Conservation (phyloP, 78 protist genomes). For the Pigoraptor vietnamica region DNA sequence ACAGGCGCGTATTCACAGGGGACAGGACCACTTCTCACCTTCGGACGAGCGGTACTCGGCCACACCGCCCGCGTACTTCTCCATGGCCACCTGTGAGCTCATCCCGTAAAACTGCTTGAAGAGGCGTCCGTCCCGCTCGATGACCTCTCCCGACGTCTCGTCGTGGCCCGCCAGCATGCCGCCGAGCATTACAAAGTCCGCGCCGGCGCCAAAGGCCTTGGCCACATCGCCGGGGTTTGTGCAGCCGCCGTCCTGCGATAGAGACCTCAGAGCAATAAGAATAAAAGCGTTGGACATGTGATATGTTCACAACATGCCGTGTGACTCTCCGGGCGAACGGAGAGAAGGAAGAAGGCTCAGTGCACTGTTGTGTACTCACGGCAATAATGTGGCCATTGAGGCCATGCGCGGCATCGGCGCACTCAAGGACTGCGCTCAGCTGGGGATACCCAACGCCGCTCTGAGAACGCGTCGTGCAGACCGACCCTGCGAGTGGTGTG, state of each 20-base stretch:
- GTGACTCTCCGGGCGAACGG: too few relatives aligned
- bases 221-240: slow-evolving; percentile 56
- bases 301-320: too few relatives aligned
- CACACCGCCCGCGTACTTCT: slow-evolving; percentile 42
- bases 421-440: slow-evolving; percentile 53
- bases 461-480: slow-evolving; percentile 59
- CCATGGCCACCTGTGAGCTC: slow-evolving; percentile 52
- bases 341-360: too few relatives aligned
- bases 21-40: too few relatives aligned
- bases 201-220: slow-evolving; percentile 68
- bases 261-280: not conserved
- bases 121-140: slow-evolving; percentile 14
- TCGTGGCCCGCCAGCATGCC: slow-evolving; percentile 60
- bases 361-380: not conserved
- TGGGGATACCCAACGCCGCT: slow-evolving; percentile 69
- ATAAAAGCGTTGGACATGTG: too few relatives aligned
- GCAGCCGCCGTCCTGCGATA: slow-evolving; percentile 46
- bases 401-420: slow-evolving; percentile 66
- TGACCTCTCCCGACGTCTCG: slow-evolving; percentile 35
- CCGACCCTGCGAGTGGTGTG: slow-evolving; percentile 5
- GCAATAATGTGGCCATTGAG: slow-evolving; percentile 42
- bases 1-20: too few relatives aligned
- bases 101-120: slow-evolving; percentile 61
- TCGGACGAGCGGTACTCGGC: slow-evolving; percentile 61
- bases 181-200: slow-evolving; percentile 56